A percentile compares a stretch with the other conserved stretches of the same genome.
Evolutionary conservation across 495 filamentous ascomycete genomes (phyloP).

Genomic region (Neurospora sp.): DNA sequence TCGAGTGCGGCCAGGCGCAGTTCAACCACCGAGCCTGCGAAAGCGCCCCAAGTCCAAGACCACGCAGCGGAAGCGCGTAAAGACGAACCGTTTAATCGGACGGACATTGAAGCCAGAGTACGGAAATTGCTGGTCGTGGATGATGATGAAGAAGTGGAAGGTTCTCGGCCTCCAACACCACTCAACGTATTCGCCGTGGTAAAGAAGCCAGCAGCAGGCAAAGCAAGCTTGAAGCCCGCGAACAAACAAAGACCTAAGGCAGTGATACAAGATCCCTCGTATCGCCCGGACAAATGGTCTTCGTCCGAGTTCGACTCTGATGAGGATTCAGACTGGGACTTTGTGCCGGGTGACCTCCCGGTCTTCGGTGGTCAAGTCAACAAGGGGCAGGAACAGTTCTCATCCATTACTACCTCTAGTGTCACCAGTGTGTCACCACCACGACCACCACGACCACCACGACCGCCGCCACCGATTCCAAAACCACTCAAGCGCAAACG

Average conservation of each 20-base stretch:
- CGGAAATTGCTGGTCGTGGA: not conserved
- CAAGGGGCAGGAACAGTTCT: not conserved
- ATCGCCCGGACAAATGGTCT: not conserved
- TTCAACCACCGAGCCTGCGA: not conserved
- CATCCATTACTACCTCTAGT: not conserved
- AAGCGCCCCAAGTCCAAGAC: not conserved
- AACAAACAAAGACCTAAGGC: not conserved
- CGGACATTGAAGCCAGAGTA: not conserved
- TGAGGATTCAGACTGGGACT: not conserved
- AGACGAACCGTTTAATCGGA: not conserved
- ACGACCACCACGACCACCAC: not conserved
- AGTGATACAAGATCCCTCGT: not conserved
- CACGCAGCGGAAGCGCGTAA: not conserved
- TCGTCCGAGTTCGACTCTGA: not conserved
- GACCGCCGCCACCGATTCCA: not conserved
- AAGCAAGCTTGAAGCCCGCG: not conserved
- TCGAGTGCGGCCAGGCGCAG: not conserved
- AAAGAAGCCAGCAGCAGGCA: not conserved
- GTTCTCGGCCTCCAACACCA: not conserved
- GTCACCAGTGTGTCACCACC: not conserved
- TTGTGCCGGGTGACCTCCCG: not conserved
- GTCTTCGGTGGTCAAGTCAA: not conserved
- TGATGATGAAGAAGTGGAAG: not conserved
- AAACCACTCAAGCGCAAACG: not conserved
- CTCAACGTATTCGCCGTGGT: not conserved